phyloP scores from a whole-genome alignment of 176 grass and related monocot species.

The Microstegium vimineum region DNA sequence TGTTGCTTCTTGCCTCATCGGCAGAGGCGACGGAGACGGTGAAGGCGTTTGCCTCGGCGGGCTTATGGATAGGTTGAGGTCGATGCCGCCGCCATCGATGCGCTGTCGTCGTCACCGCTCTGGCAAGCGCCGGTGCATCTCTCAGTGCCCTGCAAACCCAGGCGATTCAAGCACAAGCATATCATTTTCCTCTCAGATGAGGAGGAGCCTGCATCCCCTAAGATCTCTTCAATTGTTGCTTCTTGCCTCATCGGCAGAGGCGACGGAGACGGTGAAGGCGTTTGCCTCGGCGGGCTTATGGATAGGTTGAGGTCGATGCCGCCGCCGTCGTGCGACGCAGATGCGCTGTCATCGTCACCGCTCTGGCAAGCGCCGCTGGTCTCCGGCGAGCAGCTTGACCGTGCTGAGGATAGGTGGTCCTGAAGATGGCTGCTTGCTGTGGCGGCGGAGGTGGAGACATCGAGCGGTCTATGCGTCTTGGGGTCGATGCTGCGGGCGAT shows the following conservation, averaged over 20 bases:
- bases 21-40: background rate
- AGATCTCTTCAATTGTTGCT: background rate
- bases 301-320: constrained; percentile 69
- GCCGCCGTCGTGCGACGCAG: background rate
- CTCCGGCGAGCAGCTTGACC: constrained; percentile 28
- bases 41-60: constrained; percentile 31
- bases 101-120: background rate
- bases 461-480: constrained; percentile 48
- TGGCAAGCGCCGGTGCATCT: background rate
- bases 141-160: constrained; percentile 11
- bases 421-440: background rate
- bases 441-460: background rate
- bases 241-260: background rate
- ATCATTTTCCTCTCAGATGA: background rate
- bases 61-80: constrained; percentile 70
- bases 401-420: background rate
- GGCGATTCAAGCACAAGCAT: constrained; percentile 30
- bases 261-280: background rate
- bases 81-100: constrained; percentile 21
- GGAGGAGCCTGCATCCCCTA: constrained; percentile 13
- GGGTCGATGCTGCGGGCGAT: constrained; percentile 67
- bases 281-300: constrained; percentile 48
- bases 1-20: background rate
- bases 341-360: background rate
- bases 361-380: background rate